Evolutionary conservation across 2,329 filamentous ascomycete species (phyloP).

Genomic region (Zasmidium angulare): DNA sequence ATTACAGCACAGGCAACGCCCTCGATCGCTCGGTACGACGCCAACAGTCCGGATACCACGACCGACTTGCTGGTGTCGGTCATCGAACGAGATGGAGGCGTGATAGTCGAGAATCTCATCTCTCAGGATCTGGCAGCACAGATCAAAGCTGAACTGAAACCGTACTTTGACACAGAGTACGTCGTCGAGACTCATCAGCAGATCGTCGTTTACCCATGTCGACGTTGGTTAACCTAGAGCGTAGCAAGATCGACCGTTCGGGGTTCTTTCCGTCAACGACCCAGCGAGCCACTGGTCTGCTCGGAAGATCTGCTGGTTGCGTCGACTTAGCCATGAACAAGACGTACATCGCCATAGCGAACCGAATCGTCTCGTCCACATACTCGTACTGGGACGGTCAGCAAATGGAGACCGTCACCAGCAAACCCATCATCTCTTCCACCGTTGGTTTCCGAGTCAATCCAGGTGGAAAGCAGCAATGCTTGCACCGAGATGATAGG

Average conservation of each 20-base stretch:
- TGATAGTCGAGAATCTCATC: background rate
- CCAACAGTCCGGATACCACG: background rate
- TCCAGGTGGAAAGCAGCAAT: background rate
- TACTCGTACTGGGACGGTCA: constrained; percentile 1
- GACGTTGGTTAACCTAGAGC: background rate
- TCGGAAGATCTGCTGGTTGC: background rate
- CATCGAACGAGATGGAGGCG: constrained; percentile 1
- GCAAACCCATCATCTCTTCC: background rate
- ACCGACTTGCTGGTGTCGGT: background rate
- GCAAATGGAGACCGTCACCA: background rate
- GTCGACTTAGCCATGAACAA: constrained; percentile 1
- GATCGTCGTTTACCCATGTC: background rate
- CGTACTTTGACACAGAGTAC: constrained; percentile 2
- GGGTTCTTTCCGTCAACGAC: background rate
- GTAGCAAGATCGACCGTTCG: background rate
- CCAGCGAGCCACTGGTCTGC: background rate
- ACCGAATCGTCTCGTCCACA: background rate
- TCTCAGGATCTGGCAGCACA: background rate
- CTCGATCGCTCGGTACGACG: background rate
- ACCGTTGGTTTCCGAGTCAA: background rate
- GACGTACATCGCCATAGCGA: background rate
- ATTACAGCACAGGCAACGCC: background rate
- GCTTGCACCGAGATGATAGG: background rate
- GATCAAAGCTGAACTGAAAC: background rate
- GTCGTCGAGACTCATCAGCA: background rate